Percentiles rank a stretch among this genome's conserved stretches.
These are phyloP conservation scores for Berkeleyomyces basicola DNA, from an alignment of 2,329 filamentous ascomycete genomes.

Conservation along the genomic window DNA sequence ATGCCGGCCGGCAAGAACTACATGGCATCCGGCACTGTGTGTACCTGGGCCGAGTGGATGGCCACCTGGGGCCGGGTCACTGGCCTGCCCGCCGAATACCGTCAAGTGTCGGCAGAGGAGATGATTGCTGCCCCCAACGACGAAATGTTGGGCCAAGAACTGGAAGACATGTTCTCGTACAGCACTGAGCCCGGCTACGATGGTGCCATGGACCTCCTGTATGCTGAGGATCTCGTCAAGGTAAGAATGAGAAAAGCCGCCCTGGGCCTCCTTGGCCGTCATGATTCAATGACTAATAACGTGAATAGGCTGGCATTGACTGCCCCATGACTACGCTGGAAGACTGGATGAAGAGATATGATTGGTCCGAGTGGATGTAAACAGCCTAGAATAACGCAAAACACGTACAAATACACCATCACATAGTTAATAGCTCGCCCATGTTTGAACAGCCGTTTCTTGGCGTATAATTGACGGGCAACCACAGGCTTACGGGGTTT, in stretches of 20 bases:
- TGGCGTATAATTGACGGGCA: no score
- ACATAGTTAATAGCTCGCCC: not conserved
- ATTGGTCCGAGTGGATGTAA: conserved; percentile 20
- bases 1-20: conserved; percentile 32
- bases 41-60: conserved; percentile 31
- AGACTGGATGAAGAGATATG: conserved; percentile 22
- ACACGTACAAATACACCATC: not conserved
- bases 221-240: conserved; percentile 27
- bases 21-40: conserved; percentile 30
- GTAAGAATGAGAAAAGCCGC: conserved; percentile 19
- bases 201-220: conserved; percentile 28
- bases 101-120: conserved; percentile 25
- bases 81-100: conserved; percentile 22
- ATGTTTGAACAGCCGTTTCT: no score
- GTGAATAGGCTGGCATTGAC: conserved; percentile 25
- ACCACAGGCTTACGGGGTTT: no score
- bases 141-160: conserved; percentile 24
- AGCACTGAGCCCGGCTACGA: conserved; percentile 32
- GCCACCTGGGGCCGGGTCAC: conserved; percentile 25
- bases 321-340: conserved; percentile 26
- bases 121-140: conserved; percentile 21
- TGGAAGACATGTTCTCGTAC: conserved; percentile 31
- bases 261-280: no score
- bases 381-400: not conserved
- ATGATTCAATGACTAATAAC: not conserved